Conservation (phyloP, 1,284 basidiomycete genomes). For the Ganoderma lingzhi region DNA sequence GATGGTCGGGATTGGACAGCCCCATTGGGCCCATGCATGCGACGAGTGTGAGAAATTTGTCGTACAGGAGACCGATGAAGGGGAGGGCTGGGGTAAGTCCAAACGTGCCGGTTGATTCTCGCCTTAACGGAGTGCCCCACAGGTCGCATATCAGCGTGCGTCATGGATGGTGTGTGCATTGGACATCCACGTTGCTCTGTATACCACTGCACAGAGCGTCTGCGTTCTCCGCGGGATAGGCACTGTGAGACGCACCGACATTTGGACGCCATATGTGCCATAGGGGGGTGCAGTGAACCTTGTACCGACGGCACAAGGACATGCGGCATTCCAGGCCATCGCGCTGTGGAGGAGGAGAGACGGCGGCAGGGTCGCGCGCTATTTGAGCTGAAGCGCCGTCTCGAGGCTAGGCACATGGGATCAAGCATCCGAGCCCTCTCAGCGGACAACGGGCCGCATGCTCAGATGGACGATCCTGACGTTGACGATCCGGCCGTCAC, state of each 20-base stretch:
- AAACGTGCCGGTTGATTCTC: not conserved
- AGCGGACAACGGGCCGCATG: not conserved
- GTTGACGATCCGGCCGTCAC: not conserved
- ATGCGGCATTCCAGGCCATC: not conserved
- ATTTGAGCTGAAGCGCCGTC: not conserved
- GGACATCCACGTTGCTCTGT: constrained; percentile 43
- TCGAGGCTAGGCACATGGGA: not conserved
- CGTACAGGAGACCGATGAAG: too few relatives aligned
- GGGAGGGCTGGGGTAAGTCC: too few relatives aligned
- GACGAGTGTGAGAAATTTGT: constrained; percentile 22
- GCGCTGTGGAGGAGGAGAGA: not conserved
- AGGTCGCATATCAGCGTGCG: constrained; percentile 28
- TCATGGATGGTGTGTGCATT: constrained; percentile 43
- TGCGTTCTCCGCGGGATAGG: constrained; percentile 26
- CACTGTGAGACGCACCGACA: constrained; percentile 13
- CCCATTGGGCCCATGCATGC: constrained; percentile 34
- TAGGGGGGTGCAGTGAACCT: not conserved
- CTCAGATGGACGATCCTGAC: not conserved
- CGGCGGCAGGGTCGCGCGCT: not conserved
- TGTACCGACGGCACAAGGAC: not conserved
- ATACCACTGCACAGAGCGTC: constrained; percentile 32
- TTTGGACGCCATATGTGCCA: not conserved
- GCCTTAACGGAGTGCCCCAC: not conserved
- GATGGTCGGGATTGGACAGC: constrained; percentile 6
- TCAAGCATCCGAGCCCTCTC: not conserved